These are phyloP conservation scores for Taxillus chinensis DNA, from an alignment of 164 flowering plant species.

Conservation along the genomic window DNA sequence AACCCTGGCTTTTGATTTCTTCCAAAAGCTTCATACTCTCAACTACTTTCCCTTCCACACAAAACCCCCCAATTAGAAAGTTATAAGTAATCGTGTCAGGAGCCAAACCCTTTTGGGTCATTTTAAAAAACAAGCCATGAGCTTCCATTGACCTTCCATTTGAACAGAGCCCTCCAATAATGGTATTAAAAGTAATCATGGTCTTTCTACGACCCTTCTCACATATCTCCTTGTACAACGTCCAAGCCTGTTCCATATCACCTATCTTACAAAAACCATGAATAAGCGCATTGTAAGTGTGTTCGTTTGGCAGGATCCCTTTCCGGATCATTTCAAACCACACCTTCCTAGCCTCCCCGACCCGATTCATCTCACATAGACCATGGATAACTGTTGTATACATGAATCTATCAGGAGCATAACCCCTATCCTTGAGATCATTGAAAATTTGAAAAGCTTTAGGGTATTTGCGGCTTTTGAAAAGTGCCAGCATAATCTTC, in stretches of 20 bases:
- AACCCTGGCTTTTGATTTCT: conserved; percentile 33
- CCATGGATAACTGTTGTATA: conserved; percentile 60
- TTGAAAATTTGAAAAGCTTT: conserved; percentile 49
- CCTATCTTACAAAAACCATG: conserved; percentile 35
- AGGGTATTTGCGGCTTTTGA: conserved; percentile 21
- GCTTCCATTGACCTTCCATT: conserved; percentile 37
- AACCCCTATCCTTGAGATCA: conserved; percentile 57
- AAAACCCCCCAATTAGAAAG: conserved; percentile 36
- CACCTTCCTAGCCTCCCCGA: conserved; percentile 42
- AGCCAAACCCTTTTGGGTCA: conserved; percentile 34
- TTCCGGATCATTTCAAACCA: conserved; percentile 57
- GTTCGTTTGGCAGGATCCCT: conserved; percentile 43
- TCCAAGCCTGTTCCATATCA: conserved; percentile 28
- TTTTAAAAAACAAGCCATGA: conserved; percentile 31
- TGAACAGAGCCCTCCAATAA: conserved; percentile 44
- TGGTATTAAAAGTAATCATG: conserved; percentile 31
- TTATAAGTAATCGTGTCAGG: conserved; percentile 41
- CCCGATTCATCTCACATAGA: conserved; percentile 34
- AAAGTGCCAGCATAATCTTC: conserved; percentile 41
- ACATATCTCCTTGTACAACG: conserved; percentile 43
- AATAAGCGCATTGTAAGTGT: conserved; percentile 48
- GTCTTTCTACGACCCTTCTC: conserved; percentile 35
- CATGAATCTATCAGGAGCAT: conserved; percentile 43
- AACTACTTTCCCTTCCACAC: conserved; percentile 28
- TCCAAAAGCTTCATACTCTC: conserved; percentile 25